Percentiles rank a stretch among this genome's conserved stretches.
Conservation (phyloP, 2,329 filamentous ascomycete genomes). For the Metarhizium rileyi region DNA sequence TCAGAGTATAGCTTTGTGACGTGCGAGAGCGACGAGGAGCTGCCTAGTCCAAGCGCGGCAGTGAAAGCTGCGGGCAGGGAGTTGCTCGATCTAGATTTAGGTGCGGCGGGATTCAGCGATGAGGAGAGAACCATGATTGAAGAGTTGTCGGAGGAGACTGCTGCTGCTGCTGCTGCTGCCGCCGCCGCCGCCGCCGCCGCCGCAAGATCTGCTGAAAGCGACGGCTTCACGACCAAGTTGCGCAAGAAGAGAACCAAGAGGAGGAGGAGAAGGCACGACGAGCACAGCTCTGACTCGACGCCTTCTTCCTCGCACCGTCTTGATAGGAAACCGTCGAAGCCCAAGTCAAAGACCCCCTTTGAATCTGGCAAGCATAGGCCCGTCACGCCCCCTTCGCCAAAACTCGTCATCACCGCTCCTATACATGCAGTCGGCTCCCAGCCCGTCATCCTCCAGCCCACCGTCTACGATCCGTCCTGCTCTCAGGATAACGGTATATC, state of each 20-base stretch:
- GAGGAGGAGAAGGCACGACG: slow-evolving; percentile 25
- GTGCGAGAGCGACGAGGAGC: slow-evolving; percentile 24
- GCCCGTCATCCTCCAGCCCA: slow-evolving; percentile 46
- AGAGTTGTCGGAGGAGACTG: slow-evolving; percentile 20
- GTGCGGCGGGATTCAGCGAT: slow-evolving; percentile 27
- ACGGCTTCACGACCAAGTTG: slow-evolving; percentile 36
- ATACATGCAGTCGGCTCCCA: slow-evolving; percentile 38
- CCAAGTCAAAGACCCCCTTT: slow-evolving; percentile 14
- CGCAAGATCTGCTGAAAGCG: slow-evolving; percentile 20
- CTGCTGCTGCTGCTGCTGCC: slow-evolving; percentile 12
- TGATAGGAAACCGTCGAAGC: slow-evolving; percentile 15
- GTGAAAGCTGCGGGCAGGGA: slow-evolving; percentile 43
- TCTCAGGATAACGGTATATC: slow-evolving; percentile 37
- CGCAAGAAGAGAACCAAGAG: slow-evolving; percentile 33
- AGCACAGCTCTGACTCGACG: slow-evolving; percentile 12
- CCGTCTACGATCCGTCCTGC: slow-evolving; percentile 41
- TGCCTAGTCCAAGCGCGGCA: slow-evolving; percentile 42
- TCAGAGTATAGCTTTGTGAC: slow-evolving; percentile 24
- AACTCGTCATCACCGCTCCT: slow-evolving; percentile 36
- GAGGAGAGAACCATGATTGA: slow-evolving; percentile 23
- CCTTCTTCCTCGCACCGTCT: slow-evolving; percentile 7
- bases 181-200: slow-evolving; percentile 14
- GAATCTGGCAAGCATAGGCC: slow-evolving; percentile 17
- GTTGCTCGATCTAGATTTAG: slow-evolving; percentile 30
- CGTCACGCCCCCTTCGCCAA: slow-evolving; percentile 20